phyloP scores from a whole-genome alignment of 148 eudicot species.

The Rhododendron ovatum region DNA sequence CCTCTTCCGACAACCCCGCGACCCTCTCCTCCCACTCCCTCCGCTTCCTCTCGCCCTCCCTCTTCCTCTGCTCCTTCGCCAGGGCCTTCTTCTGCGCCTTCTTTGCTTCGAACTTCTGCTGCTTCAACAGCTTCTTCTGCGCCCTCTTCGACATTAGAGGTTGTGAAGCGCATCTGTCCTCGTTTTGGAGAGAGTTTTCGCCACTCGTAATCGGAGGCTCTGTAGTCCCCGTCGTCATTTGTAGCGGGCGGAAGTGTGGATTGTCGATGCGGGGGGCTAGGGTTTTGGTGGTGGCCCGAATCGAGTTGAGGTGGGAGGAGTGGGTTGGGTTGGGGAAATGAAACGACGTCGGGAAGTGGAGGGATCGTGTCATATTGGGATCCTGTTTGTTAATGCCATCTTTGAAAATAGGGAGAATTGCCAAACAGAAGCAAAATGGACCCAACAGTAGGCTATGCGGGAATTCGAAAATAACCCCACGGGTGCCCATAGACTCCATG shows the following conservation, averaged over 20 bases:
- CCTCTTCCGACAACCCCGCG: constrained; percentile 49
- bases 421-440: no score
- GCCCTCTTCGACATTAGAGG: constrained; percentile 56
- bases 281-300: background rate
- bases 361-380: background rate
- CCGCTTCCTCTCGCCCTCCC: constrained; percentile 55
- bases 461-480: no score
- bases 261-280: background rate
- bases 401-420: no score
- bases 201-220: background rate
- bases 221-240: background rate
- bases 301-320: background rate
- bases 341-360: background rate
- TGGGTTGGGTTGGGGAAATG: background rate
- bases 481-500: no score
- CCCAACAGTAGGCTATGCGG: no score
- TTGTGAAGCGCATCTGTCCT: background rate
- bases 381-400: no score
- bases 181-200: background rate
- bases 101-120: constrained; percentile 58
- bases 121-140: constrained; percentile 64
- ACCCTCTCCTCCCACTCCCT: constrained; percentile 77
- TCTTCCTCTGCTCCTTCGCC: constrained; percentile 57
- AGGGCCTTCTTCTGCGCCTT: constrained; percentile 77
- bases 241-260: background rate